Evolutionary conservation across 1,139 yeast genomes (phyloP).

Genomic region (Hemisphaericaspora lyxosophila): DNA sequence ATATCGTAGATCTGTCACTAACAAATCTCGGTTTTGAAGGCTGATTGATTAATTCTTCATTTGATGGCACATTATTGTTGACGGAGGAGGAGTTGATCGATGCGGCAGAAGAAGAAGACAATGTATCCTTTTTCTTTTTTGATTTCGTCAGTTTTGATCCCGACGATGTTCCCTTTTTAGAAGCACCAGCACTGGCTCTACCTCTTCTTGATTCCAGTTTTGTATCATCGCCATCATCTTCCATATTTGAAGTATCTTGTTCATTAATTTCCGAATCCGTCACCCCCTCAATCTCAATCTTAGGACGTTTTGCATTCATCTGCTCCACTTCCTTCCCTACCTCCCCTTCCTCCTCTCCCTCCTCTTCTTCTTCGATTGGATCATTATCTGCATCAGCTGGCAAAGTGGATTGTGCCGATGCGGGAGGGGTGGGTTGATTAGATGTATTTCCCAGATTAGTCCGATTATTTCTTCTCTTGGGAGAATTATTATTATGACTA

Average conservation of each 20-base stretch:
- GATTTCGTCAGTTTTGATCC: constrained; percentile 13
- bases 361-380: not conserved
- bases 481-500: constrained; percentile 6
- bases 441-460: constrained; percentile 10
- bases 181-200: not conserved
- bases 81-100: not conserved
- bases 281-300: constrained; percentile 9
- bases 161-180: constrained; percentile 5
- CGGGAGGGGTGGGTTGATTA: not conserved
- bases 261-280: constrained; percentile 9
- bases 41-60: constrained; percentile 51
- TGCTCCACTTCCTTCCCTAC: not conserved
- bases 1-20: constrained; percentile 66
- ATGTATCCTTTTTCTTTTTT: constrained; percentile 8
- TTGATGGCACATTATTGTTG: constrained; percentile 15
- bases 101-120: constrained; percentile 7
- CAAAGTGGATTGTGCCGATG: not conserved
- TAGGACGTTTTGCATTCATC: constrained; percentile 3
- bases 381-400: not conserved
- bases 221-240: constrained; percentile 19
- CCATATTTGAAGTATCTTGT: constrained; percentile 5
- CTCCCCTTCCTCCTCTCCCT: no score
- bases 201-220: constrained; percentile 6
- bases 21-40: constrained; percentile 84
- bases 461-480: constrained; percentile 12